Conservation (phyloP, 192 early-diverging fungal genomes). For the Podila epigama region DNA sequence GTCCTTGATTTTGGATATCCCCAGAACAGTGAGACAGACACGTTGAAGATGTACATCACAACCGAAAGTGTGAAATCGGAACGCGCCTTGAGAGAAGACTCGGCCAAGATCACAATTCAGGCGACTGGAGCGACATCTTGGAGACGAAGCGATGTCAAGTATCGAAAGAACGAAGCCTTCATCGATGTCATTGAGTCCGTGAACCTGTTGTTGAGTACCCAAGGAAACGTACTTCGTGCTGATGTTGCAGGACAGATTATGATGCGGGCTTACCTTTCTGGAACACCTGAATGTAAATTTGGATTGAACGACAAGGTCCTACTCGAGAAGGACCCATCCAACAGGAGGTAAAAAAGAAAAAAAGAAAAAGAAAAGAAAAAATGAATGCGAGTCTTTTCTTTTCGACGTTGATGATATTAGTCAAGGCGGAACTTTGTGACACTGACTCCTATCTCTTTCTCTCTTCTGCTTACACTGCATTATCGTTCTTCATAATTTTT, state of each 20-base stretch:
- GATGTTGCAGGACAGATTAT: conserved; percentile 92
- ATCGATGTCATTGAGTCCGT: conserved; percentile 99
- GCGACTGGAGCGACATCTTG: conserved; percentile 95
- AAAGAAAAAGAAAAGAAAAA: not conserved
- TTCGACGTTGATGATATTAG: not conserved
- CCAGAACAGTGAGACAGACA: conserved; percentile 85
- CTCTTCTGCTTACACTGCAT: not conserved
- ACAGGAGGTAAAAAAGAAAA: conserved; percentile 38
- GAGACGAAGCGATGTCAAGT: conserved; percentile 92
- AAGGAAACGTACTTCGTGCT: conserved; percentile 82
- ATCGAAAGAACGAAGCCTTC: conserved; percentile 95
- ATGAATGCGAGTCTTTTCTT: too few relatives aligned
- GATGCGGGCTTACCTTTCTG: conserved; percentile 95
- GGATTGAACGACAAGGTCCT: conserved; percentile 92
- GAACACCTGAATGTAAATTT: conserved; percentile 98
- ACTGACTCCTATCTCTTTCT: too few relatives aligned
- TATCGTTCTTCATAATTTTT: conserved; percentile 3
- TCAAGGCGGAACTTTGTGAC: too few relatives aligned
- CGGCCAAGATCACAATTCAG: conserved; percentile 90
- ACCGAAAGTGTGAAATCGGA: conserved; percentile 87
- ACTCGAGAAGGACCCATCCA: conserved; percentile 74
- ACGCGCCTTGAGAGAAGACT: conserved; percentile 61
- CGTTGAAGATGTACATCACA: conserved; percentile 86
- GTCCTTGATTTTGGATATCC: conserved; percentile 89
- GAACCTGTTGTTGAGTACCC: conserved; percentile 86